These are phyloP conservation scores for Camelina hispida DNA, from an alignment of 345 rosid genomes.

Conservation along the genomic window DNA sequence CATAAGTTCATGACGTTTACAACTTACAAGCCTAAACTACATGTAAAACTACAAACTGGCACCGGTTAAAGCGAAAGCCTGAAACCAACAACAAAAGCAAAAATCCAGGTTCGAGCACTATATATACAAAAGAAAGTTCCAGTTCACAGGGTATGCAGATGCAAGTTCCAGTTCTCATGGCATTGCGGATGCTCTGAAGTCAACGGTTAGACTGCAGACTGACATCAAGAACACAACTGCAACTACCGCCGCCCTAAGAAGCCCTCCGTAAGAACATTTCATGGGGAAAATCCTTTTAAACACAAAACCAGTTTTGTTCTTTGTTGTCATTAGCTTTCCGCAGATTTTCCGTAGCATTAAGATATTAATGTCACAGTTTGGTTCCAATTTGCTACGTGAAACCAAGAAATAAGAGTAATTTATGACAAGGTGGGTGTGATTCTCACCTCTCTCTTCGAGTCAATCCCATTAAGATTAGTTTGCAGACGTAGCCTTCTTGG, in stretches of 20 bases:
- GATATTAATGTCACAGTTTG: not conserved
- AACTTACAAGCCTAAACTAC: constrained; percentile 15
- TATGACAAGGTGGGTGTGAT: constrained; percentile 15
- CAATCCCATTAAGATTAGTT: constrained; percentile 38
- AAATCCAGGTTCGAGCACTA: not conserved
- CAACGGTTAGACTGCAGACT: constrained; percentile 41
- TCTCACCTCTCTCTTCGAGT: constrained; percentile 56
- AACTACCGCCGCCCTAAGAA: constrained; percentile 49
- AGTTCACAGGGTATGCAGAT: not conserved
- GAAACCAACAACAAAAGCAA: constrained; percentile 3
- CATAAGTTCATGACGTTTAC: constrained; percentile 1
- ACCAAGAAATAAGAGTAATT: not conserved
- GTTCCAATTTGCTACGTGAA: not conserved
- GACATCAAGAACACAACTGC: constrained; percentile 52
- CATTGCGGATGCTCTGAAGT: constrained; percentile 23
- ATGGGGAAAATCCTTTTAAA: constrained; percentile 34
- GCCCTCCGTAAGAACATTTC: constrained; percentile 35
- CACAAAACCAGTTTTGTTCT: constrained; percentile 10
- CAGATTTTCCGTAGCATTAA: constrained; percentile 20
- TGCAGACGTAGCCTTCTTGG: constrained; percentile 64
- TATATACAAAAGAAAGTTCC: constrained; percentile 1
- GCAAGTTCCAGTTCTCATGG: constrained; percentile 5
- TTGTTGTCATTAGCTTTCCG: constrained; percentile 36
- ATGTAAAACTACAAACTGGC: not conserved
- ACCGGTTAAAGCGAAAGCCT: not conserved